Base-by-base conservation (phyloP, 2,329 filamentous ascomycete genomes). In the Penicillium sp. region DNA sequence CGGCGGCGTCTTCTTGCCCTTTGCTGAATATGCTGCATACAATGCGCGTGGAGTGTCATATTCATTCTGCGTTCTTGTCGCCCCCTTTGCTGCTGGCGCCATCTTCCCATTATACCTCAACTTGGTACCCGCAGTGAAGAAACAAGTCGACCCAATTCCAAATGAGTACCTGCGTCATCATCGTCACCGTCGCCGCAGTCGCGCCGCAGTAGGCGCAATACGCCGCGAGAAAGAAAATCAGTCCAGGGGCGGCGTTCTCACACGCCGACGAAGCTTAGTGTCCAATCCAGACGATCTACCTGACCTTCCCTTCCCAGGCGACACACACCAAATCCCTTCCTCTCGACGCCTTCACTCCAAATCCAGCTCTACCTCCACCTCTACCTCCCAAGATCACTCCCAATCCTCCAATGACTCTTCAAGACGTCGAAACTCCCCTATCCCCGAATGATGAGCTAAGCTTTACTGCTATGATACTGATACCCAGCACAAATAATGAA, bases 21-120 rank as follows among this genome's bases (percentile, higher is more conserved):
- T 82, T 8, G 79, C 85, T 53, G 77, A 81, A 58, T 79, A 77
- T 49, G 77, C 76, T 1, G 77, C 80, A 7, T 66, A 69, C 5
- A 68, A 76, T 8, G 61, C 66, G 0, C 67, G 70, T 3, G 75
- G 76, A 22, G 65, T 75, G 1, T 71, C 74, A 18, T 83, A 79
- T 54, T 81, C 81, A 0, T 82, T 81, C 58, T 78, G 78, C 51
- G 79, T 86, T 14, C 75, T 81, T 4, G 71, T 83, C 12, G 81
- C 81, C 0, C 73, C 78, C 1, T 85, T 80, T 54, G 75, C 75
- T 0, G 77, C 73, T 6, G 82, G 82, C 0, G 69, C 75, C 6
- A 59, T 85, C 5, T 82, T 84, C 61, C 80, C 83, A 0, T 43
- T 85, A 4, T 83, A 82, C 65, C 73, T 85, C 51, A 83, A 81